These are phyloP conservation scores for Seminavis robusta DNA, from an alignment of 108 stramenopile genomes.

Conservation along the genomic window DNA sequence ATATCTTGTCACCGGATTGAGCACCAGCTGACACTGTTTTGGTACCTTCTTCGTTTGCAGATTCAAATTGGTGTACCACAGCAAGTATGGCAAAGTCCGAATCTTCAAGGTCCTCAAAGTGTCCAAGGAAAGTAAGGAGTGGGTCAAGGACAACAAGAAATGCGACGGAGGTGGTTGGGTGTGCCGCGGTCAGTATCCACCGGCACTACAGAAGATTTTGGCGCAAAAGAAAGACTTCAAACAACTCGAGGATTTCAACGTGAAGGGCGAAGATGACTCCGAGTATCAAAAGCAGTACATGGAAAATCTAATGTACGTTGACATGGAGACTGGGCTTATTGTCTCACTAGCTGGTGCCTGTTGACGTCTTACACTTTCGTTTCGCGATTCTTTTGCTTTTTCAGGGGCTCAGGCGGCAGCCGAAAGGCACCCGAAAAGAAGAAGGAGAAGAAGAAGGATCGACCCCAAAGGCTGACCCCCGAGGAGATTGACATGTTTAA, in stretches of 20 bases:
- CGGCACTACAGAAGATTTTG: conserved; percentile 80
- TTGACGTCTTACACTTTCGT: no score
- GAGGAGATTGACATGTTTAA: conserved; percentile 63
- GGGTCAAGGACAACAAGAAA: conserved; percentile 67
- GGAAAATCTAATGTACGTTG: conserved; percentile 58
- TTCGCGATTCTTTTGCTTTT: no score
- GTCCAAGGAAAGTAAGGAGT: conserved; percentile 83
- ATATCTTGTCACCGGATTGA: neutral
- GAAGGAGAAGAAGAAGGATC: conserved; percentile 1
- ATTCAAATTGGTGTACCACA: conserved; percentile 87
- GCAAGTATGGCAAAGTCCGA: conserved; percentile 95
- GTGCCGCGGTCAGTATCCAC: conserved; percentile 90
- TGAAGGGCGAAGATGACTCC: conserved; percentile 44
- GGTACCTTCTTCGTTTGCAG: neutral
- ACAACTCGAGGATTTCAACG: conserved; percentile 92
- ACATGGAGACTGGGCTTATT: neutral
- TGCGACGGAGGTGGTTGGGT: conserved; percentile 91
- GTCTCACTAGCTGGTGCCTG: no score
- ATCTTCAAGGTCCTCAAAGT: conserved; percentile 93
- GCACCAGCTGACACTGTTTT: neutral
- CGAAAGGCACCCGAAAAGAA: neutral
- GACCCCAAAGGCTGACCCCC: conserved; percentile 20
- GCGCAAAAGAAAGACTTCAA: conserved; percentile 80
- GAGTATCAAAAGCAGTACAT: conserved; percentile 81
- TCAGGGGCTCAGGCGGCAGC: neutral